Percentiles rank a stretch among this genome's conserved stretches.
Evolutionary conservation across 495 filamentous ascomycete species (phyloP).

Genomic region (Pyrenula aspistea): DNA sequence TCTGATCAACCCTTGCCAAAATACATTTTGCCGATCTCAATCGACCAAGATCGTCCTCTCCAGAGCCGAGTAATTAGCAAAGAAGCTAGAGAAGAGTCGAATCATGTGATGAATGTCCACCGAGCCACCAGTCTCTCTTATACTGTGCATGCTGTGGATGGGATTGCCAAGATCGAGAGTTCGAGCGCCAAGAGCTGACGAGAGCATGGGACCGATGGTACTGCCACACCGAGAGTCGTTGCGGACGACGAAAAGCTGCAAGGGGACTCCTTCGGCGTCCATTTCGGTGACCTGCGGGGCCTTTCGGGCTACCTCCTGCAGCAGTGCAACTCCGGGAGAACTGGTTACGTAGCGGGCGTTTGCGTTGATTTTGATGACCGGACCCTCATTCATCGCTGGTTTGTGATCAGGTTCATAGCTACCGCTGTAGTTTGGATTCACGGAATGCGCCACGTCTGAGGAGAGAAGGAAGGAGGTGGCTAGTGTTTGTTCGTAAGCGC

Average conservation of each 20-base stretch:
- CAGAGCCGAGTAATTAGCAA: conserved; percentile 67
- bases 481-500: conserved; percentile 88
- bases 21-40: too few species aligned
- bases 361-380: conserved; percentile 96
- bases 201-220: conserved; percentile 94
- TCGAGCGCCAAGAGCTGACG: conserved; percentile 68
- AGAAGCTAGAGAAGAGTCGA: conserved; percentile 78
- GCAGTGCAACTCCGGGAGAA: conserved; percentile 82
- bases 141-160: conserved; percentile 96
- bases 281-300: conserved; percentile 26
- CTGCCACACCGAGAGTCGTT: conserved; percentile 91
- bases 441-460: conserved; percentile 92
- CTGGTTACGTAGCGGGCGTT: conserved; percentile 95
- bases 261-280: conserved; percentile 50
- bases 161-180: conserved; percentile 91
- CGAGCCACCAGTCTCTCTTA: conserved; percentile 79
- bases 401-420: conserved; percentile 89
- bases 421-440: conserved; percentile 83
- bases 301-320: conserved; percentile 74
- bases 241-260: conserved; percentile 91
- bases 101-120: conserved; percentile 84
- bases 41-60: conserved; percentile 76
- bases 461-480: conserved; percentile 89
- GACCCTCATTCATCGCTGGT: conserved; percentile 91
- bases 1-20: too few species aligned